phyloP scores from a whole-genome alignment of 768 basidiomycete genomes.

The Leccinum olivaceopallidum region DNA sequence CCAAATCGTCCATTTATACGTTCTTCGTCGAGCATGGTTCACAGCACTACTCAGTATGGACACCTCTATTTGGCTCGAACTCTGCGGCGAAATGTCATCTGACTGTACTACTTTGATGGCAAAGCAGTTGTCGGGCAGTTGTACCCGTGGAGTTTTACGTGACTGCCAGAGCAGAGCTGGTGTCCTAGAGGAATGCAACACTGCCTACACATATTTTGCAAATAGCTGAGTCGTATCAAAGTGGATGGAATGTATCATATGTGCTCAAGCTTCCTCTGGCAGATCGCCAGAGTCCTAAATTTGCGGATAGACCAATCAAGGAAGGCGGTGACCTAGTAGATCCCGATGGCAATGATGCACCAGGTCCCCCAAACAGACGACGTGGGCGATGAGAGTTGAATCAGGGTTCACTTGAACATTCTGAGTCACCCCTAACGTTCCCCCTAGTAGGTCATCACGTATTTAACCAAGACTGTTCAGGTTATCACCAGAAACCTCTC shows the following conservation, averaged over 20 bases:
- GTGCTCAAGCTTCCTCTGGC: background rate
- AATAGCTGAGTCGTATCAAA: background rate
- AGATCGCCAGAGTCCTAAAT: background rate
- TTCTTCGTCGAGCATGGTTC: background rate
- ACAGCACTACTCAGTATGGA: background rate
- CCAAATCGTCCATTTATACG: slow-evolving; percentile 17
- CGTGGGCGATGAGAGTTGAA: too few species aligned
- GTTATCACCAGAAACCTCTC: too few species aligned
- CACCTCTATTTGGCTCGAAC: background rate
- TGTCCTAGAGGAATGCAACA: background rate
- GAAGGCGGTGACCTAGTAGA: background rate
- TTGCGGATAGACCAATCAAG: background rate
- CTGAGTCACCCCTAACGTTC: too few species aligned
- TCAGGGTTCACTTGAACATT: too few species aligned
- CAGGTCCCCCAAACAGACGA: background rate
- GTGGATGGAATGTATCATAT: background rate
- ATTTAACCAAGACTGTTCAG: too few species aligned
- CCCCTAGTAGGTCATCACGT: too few species aligned
- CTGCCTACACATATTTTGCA: background rate
- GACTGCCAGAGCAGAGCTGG: background rate
- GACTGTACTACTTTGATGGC: background rate
- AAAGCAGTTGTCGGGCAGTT: background rate
- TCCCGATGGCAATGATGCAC: background rate
- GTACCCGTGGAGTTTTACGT: background rate
- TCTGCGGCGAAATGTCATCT: background rate